Percentiles rank a stretch among this genome's conserved stretches.
phyloP scores from a whole-genome alignment of 345 rosid species.

The Populus tremula region DNA sequence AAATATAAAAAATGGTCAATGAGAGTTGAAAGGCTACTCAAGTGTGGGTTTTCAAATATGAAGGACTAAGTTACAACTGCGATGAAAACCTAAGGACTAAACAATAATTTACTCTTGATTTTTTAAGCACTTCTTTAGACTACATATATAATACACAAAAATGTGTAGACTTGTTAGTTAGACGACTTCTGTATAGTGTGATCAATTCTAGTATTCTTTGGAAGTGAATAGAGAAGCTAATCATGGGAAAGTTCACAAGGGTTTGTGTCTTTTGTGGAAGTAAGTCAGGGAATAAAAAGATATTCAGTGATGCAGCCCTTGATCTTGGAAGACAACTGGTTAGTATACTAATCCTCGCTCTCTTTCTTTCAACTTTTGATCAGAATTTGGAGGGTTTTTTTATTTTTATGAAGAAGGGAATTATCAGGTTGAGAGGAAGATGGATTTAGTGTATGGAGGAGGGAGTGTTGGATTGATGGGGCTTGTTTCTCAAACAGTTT shows the following conservation, averaged over 20 bases:
- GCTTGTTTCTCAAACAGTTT: conserved; percentile 34
- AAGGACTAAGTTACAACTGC: not conserved
- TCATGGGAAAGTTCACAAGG: conserved; percentile 39
- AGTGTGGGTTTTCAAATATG: not conserved
- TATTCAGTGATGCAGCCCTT: conserved; percentile 42
- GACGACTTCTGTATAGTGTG: not conserved
- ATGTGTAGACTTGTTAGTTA: not conserved
- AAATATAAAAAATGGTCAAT: not conserved
- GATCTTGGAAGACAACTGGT: conserved; percentile 40
- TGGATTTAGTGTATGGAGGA: conserved; percentile 45
- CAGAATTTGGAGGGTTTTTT: not conserved
- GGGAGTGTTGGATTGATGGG: conserved; percentile 45
- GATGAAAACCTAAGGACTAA: not conserved
- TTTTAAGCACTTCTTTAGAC: not conserved
- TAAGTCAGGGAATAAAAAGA: conserved; percentile 32
- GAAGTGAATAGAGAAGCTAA: not conserved
- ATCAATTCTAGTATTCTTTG: not conserved
- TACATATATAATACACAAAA: not conserved
- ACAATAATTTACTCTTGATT: not conserved
- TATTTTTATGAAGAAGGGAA: not conserved
- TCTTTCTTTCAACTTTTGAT: not conserved
- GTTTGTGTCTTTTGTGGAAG: conserved; percentile 53
- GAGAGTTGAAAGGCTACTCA: not conserved
- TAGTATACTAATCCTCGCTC: not conserved
- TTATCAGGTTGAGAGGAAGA: conserved; percentile 34